A percentile compares a stretch with the other conserved stretches of the same genome.
phyloP scores from a whole-genome alignment of 805 yeast species.

The Candida sphagnicola region DNA sequence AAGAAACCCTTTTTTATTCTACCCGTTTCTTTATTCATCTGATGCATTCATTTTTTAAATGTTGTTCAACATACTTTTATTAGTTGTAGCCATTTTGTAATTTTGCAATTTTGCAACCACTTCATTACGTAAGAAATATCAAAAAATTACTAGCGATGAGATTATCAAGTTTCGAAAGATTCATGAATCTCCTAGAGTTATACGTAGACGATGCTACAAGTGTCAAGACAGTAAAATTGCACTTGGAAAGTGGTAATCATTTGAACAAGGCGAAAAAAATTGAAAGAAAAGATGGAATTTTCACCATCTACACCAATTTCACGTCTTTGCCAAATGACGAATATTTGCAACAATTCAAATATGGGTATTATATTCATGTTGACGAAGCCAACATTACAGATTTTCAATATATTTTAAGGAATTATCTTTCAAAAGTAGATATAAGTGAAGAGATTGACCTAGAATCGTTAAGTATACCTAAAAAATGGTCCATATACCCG shows the following conservation, averaged over 20 bases:
- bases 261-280: constrained; percentile 18
- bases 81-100: too few species aligned
- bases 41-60: too few species aligned
- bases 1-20: too few species aligned
- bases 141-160: constrained; percentile 1
- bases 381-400: background rate
- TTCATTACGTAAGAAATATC: background rate
- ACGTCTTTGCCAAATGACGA: constrained; percentile 4
- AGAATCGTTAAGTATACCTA: constrained; percentile 30
- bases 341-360: background rate
- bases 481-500: constrained; percentile 58
- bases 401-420: constrained; percentile 1
- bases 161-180: background rate
- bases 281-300: constrained; percentile 7
- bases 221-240: constrained; percentile 17
- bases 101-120: background rate
- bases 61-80: too few species aligned
- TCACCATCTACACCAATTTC: constrained; percentile 13
- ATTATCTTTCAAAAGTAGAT: background rate
- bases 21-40: too few species aligned
- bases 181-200: constrained; percentile 5
- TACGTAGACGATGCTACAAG: constrained; percentile 9
- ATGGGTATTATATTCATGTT: constrained; percentile 1
- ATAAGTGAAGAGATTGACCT: background rate
- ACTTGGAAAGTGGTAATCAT: constrained; percentile 11